Conservation (phyloP, 495 filamentous ascomycete genomes). For the Neurospora cerealis region DNA sequence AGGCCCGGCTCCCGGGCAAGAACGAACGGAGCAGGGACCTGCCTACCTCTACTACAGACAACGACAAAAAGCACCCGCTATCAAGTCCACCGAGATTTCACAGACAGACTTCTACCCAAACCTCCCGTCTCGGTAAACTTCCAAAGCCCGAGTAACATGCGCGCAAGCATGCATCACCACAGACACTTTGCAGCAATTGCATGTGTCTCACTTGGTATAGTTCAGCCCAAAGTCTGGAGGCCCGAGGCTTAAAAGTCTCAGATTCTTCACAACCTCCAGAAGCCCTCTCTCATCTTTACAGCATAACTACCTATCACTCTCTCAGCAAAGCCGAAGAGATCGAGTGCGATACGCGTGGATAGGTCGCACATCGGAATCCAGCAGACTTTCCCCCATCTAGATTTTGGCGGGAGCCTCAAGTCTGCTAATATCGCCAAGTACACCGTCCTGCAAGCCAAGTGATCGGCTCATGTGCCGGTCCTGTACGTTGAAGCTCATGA, state of each 20-base stretch:
- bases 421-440: background rate
- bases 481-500: background rate
- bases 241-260: too few relatives aligned
- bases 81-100: background rate
- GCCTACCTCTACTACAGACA: background rate
- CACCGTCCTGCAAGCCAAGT: background rate
- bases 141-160: background rate
- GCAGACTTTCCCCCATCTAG: background rate
- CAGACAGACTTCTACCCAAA: background rate
- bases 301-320: background rate
- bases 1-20: background rate
- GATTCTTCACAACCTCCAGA: background rate
- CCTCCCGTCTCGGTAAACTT: background rate
- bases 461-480: background rate
- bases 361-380: background rate
- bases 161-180: background rate
- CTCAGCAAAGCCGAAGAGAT: background rate
- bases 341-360: background rate
- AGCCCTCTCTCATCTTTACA: background rate
- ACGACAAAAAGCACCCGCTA: background rate
- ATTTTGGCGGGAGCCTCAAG: background rate
- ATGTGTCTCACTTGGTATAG: background rate
- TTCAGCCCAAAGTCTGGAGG: background rate
- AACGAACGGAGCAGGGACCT: background rate
- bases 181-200: background rate